Conservation (phyloP, 2,329 filamentous ascomycete genomes). For the Bertia moriformis region DNA sequence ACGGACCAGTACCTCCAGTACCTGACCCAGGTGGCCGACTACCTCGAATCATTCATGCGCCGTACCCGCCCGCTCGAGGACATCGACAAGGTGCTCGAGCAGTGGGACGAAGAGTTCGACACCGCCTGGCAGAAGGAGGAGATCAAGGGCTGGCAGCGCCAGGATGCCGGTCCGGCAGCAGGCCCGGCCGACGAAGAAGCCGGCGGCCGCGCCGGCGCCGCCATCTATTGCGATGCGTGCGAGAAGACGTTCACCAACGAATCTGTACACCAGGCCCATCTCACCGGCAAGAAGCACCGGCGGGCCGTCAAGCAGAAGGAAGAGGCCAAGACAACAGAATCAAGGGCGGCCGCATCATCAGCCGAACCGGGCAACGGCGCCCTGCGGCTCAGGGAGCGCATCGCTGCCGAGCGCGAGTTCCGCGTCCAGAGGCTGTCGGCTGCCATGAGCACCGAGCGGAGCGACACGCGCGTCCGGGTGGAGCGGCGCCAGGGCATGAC, state of each 20-base stretch:
- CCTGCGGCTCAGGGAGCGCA: constrained; percentile 47
- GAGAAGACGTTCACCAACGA: constrained; percentile 60
- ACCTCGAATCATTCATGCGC: constrained; percentile 78
- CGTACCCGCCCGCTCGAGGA: constrained; percentile 77
- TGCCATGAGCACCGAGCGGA: constrained; percentile 48
- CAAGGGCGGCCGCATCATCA: constrained; percentile 9
- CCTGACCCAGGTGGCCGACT: constrained; percentile 62
- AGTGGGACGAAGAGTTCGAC: constrained; percentile 74
- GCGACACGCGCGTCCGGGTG: constrained; percentile 59
- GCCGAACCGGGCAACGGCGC: constrained; percentile 6
- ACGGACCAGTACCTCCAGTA: constrained; percentile 90
- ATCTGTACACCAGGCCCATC: constrained; percentile 55
- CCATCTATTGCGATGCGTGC: constrained; percentile 55
- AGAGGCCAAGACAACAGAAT: no score
- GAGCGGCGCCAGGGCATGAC: constrained; percentile 65
- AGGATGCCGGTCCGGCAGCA: constrained; percentile 24
- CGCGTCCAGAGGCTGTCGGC: constrained; percentile 47
- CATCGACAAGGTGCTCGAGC: constrained; percentile 59
- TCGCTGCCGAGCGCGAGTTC: constrained; percentile 55
- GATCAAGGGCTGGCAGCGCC: constrained; percentile 62
- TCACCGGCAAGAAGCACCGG: constrained; percentile 60
- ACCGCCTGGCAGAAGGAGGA: constrained; percentile 68
- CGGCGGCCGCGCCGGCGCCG: constrained; percentile 21
- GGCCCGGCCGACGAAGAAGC: no score
- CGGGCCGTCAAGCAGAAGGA: constrained; percentile 37